Base-by-base conservation (phyloP, 2,329 filamentous ascomycete species). In the Blastomyces parvus region DNA sequence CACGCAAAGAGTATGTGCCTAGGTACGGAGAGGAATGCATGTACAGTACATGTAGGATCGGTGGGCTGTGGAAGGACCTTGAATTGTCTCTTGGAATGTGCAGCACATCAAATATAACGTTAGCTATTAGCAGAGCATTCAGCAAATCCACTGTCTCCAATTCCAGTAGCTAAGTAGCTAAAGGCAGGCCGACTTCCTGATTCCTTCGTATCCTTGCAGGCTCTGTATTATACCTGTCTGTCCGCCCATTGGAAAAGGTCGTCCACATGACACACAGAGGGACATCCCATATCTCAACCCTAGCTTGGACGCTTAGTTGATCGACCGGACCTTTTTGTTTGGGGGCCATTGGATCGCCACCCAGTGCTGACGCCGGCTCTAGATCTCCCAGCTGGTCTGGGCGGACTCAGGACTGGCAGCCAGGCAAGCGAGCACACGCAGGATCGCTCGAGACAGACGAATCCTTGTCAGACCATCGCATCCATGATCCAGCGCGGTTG, bases 401-500 rank as follows among this genome's bases (percentile, higher is more conserved):
- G n/a, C n/a, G n/a, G n/a, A n/a, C n/a, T n/a, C n/a, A n/a, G n/a
- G n/a, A n/a, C n/a, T n/a, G 33, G 14, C 22, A 33, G 22, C 1
- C 53, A 22, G 33, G 14, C 14, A 19, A 13, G 40, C 17, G 13
- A 42, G 17, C 40, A 42, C 25, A 55, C 19, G 27, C 33, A 57
- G 33, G 53, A 57, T 57, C n/a, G 17, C 14, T 40, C 9, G 11
- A 40, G 33, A 40, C 19, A 11, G 53, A 22, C 11, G 33, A 40
- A 40, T 57, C 53, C 33, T 56, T 56, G 53, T 56, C 53, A 17
- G 53, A n/a, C n/a, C 27, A 38, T 36, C 52, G 13, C 52, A n/a
- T n/a, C n/a, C n/a, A n/a, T n/a, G n/a, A 8, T 55, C 22, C 48
- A 27, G 33, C 6, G 33, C 33, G 33, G 33, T 36, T 36, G 5